These are phyloP conservation scores for Coemansia sp. DNA, from an alignment of 192 early-diverging fungal genomes.

Conservation along the genomic window DNA sequence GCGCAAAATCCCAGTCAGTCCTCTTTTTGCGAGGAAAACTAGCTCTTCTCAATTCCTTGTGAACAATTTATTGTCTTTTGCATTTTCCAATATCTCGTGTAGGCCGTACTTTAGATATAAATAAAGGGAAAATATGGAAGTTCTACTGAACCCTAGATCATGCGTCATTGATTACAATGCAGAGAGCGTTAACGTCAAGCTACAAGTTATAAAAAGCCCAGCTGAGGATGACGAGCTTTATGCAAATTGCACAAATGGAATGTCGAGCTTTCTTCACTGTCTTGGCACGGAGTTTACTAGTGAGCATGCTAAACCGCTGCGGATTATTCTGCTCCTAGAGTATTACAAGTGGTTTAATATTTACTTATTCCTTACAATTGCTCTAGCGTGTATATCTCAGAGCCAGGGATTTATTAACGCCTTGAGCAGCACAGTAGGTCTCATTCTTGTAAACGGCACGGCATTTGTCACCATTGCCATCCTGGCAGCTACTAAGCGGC, in stretches of 20 bases:
- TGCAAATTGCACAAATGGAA: background rate
- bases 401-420: background rate
- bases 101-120: background rate
- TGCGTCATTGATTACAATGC: conserved; percentile 2
- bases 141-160: background rate
- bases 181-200: background rate
- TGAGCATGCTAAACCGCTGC: background rate
- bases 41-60: background rate
- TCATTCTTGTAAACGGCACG: background rate
- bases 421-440: background rate
- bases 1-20: background rate
- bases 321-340: background rate
- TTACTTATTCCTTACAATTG: background rate
- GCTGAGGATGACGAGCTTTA: background rate
- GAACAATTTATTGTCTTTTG: background rate
- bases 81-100: background rate
- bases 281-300: background rate
- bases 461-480: background rate
- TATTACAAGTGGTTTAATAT: background rate
- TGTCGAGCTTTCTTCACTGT: background rate
- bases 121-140: background rate
- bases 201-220: background rate
- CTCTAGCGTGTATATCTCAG: background rate
- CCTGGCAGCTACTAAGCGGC: background rate
- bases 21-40: background rate